Conservation (phyloP, 192 early-diverging fungal species). For the Phycomyces nitens region DNA sequence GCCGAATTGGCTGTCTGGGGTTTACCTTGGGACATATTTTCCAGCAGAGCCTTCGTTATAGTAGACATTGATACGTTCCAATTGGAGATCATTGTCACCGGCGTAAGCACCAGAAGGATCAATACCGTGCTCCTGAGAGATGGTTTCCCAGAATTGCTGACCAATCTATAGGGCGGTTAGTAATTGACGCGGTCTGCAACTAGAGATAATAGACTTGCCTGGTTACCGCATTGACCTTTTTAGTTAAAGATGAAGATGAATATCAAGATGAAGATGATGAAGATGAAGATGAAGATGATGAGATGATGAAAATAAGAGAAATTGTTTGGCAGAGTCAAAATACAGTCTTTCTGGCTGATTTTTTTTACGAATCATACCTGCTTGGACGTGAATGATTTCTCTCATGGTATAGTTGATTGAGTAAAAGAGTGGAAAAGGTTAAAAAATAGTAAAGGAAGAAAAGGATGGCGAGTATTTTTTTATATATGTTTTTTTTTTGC, state of each 20-base stretch:
- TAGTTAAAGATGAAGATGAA: no score
- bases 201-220: constrained; percentile 18
- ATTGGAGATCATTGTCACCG: constrained; percentile 63
- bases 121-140: constrained; percentile 79
- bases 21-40: constrained; percentile 73
- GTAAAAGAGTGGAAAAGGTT: not conserved
- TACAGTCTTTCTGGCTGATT: no score
- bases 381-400: constrained; percentile 57
- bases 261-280: not conserved
- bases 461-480: not conserved
- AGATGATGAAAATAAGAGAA: not conserved
- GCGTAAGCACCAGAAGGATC: constrained; percentile 56
- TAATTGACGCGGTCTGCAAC: no score
- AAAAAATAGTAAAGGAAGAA: constrained; percentile 3
- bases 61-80: constrained; percentile 83
- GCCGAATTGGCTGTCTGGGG: no score
- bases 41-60: constrained; percentile 67
- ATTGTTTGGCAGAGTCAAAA: no score
- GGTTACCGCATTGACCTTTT: constrained; percentile 54
- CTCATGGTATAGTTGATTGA: constrained; percentile 38
- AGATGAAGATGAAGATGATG: not conserved
- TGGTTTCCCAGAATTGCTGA: constrained; percentile 84
- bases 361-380: constrained; percentile 36
- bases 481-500: not conserved
- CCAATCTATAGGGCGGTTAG: constrained; percentile 61